Evolutionary conservation across 2,329 filamentous ascomycete genomes (phyloP).

Genomic region (Aspergillus tubingensis): DNA sequence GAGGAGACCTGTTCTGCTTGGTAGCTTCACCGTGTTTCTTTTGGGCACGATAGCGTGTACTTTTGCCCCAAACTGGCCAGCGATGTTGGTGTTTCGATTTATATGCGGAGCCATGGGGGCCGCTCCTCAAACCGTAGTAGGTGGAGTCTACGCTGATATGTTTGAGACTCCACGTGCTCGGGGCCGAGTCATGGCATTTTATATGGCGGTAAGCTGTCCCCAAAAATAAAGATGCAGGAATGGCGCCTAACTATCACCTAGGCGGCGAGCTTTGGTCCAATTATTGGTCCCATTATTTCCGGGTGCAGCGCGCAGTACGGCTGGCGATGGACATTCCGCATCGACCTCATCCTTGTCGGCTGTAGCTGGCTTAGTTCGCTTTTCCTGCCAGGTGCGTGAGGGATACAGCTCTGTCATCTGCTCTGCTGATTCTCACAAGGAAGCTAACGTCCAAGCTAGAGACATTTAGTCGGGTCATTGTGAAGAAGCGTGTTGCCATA

Average conservation of each 20-base stretch:
- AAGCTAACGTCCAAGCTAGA: constrained; percentile 40
- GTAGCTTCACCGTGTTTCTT: constrained; percentile 50
- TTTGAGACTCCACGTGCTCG: constrained; percentile 42
- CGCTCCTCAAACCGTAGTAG: constrained; percentile 46
- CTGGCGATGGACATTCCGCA: constrained; percentile 55
- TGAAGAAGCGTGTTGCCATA: constrained; percentile 58
- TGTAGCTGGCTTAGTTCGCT: constrained; percentile 59
- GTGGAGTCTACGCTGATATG: constrained; percentile 51
- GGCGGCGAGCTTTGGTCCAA: constrained; percentile 44
- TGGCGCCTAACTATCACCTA: constrained; percentile 6
- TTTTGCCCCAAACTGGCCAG: constrained; percentile 44
- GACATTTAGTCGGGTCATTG: constrained; percentile 61
- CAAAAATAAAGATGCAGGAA: background rate
- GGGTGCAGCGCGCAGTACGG: constrained; percentile 44
- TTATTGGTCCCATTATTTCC: constrained; percentile 48
- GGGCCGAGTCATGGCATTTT: constrained; percentile 43
- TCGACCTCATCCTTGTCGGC: constrained; percentile 66
- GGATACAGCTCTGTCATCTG: background rate
- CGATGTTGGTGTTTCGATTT: constrained; percentile 46
- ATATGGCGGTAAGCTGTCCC: constrained; percentile 39
- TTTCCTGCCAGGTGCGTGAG: constrained; percentile 55
- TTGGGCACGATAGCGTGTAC: constrained; percentile 46
- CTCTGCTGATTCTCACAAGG: no score
- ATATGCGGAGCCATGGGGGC: constrained; percentile 44
- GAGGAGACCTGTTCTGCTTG: constrained; percentile 47